These are phyloP conservation scores for Daldinia sp. DNA, from an alignment of 2,329 filamentous ascomycete species.

Conservation along the genomic window DNA sequence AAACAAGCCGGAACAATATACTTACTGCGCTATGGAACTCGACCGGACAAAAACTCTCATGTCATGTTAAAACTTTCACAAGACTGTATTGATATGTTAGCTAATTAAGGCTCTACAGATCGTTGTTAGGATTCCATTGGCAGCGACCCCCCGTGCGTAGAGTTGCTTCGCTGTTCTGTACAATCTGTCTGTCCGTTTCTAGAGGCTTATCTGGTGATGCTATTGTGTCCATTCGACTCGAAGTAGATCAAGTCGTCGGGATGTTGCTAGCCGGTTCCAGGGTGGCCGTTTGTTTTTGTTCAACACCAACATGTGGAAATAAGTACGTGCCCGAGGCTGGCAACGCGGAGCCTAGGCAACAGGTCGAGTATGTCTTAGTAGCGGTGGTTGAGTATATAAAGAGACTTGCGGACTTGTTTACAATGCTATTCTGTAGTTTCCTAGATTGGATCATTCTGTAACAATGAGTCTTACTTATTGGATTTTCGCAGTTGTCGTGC, in stretches of 20 bases:
- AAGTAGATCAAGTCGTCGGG: background rate
- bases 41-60: no score
- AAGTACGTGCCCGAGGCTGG: background rate
- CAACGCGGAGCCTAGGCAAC: background rate
- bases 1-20: no score
- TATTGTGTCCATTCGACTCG: background rate
- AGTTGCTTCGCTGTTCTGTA: no score
- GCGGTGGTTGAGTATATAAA: background rate
- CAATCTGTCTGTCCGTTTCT: no score
- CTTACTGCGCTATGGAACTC: no score
- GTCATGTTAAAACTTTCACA: no score
- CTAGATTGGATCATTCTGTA: background rate
- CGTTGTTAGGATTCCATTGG: no score
- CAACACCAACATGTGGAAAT: background rate
- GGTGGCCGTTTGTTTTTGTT: conserved; percentile 4
- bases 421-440: conserved; percentile 1
- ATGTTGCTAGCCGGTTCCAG: conserved; percentile 1
- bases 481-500: background rate
- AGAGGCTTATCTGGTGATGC: background rate
- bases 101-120: no score
- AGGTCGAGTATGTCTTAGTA: background rate
- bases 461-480: conserved; percentile 2
- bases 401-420: background rate
- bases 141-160: no score
- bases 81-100: no score